Evolutionary conservation across 1,139 yeast species (phyloP), one percentile per base, ranked within the genome.

Genomic region (Fermentozyma sake): DNA sequence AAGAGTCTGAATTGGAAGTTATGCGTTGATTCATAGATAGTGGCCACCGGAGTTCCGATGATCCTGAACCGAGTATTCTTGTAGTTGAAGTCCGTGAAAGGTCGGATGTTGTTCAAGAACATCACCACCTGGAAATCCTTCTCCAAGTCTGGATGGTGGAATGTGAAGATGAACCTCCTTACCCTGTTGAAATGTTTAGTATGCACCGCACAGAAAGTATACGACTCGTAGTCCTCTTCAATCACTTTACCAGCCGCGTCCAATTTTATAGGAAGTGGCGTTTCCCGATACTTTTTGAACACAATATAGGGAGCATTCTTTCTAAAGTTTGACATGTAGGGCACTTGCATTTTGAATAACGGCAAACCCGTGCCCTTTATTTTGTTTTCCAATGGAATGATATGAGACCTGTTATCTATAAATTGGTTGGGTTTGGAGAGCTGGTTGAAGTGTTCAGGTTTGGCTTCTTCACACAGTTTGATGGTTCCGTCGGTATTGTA

Each of bases 61-160:
- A 64, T 45, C 28, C 73, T 44, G 37, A 67, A 67, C 14, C 70
- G 41, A 2, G 71, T 65, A 17, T 39, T 39, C 23, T 55, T 52
- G 35, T 61, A 65, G 17, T 29, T 44, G 39, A 67, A 67, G 39
- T 67, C 73, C 8, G 68, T 50, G 41, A 59, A 62, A 2, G 72
- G 68, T 28, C 55, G 50, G 34, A 45, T 53, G 28, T 57, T 58
- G 42, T 61, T 58, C 41, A 61, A 61, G 33, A 63, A 65, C 31
- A 55, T 38, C 6, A 59, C 24, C 4, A 66, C 35, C 24, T 48
- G 52, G 33, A 61, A 53, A 12, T 24, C 26, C 7, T 23, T 21
- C 6, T 35, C 38, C 23, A 19, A 14, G 5, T 37, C 37, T 4
- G 35, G 37, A 5, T 52, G 49, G n/a, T 32, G 38, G 38, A 62